Base-by-base conservation (phyloP, 495 filamentous ascomycete species). In the Parathielavia hyrcaniae region DNA sequence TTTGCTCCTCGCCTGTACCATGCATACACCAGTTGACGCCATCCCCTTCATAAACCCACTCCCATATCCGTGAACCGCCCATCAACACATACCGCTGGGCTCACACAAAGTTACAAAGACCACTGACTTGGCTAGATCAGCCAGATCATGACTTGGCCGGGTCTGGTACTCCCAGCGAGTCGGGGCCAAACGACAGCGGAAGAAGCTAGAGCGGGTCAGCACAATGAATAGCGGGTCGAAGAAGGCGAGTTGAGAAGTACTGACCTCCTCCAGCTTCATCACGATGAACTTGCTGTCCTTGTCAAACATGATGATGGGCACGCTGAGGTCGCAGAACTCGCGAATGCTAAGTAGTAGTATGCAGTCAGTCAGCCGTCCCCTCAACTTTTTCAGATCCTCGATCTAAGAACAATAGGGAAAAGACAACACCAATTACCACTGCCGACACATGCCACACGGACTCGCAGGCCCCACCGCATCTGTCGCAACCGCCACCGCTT, bases 251-350 rank as follows among this genome's bases (percentile, higher is more conserved):
- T 47, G 65, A 63, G 3, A 73, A 57, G 45, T 39, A 71, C 77
- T 61, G 74, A 89, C 87, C 79, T 90, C 80, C 50, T 81, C 83
- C 59, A 97, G 77, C 41, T 80, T 89, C 76, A 79, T 82, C n/a
- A 91, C 80, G 10, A 79, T 77, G 60, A 79, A 88, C 30, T 82
- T 76, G 5, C 82, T 85, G 44, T 88, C 77, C 53, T 79, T 84
- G 67, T 91, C 90, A 69, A 90, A 91, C 93, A 98, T 92, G 65
- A 96, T 85, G n/a, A 97, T 79, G 0, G 90, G 92, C 50, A 80
- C 83, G 0, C 75, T 73, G 16, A 83, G 66, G 8, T 79, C 71
- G 53, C 83, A 86, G 64, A 95, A 95, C 70, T 95, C 89, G 50
- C 87, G 80, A 58, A 95, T 90, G 63, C 47, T 60, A 16, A 40